phyloP scores from a whole-genome alignment of 176 grass and related monocot species.

The Microstegium vimineum region DNA sequence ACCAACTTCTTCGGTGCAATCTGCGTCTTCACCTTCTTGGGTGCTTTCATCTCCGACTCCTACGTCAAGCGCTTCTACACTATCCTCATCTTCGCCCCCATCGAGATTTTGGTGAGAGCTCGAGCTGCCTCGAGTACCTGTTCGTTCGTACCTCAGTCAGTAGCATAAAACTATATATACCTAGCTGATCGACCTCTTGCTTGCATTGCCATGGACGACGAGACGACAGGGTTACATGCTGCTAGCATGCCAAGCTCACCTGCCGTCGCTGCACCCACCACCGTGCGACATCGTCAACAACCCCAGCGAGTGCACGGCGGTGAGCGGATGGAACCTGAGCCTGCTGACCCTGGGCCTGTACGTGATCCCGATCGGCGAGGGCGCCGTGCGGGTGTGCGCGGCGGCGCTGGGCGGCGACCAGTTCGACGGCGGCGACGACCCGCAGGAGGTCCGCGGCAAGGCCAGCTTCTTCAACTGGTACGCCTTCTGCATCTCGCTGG shows the following conservation, averaged over 20 bases:
- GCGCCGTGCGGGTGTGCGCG: conserved; percentile 30
- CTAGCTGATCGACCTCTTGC: too few relatives aligned
- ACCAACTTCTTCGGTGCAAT: conserved; percentile 43
- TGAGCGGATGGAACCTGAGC: conserved; percentile 19
- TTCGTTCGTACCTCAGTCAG: too few relatives aligned
- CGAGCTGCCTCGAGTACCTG: too few relatives aligned
- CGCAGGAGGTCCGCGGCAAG: conserved; percentile 14
- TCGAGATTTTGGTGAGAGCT: conserved; percentile 40
- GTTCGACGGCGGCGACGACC: conserved; percentile 46
- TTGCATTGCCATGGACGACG: too few relatives aligned
- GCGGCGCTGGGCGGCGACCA: conserved; percentile 62
- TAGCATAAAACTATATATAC: too few relatives aligned
- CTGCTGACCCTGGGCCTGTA: conserved; percentile 55
- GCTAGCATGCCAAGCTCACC: conserved; percentile 46
- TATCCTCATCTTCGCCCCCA: conserved; percentile 46
- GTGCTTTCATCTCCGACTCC: conserved; percentile 69
- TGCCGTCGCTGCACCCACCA: conserved; percentile 34
- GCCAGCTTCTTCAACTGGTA: conserved; percentile 71
- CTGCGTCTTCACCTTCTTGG: conserved; percentile 49
- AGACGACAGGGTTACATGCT: conserved; percentile 44
- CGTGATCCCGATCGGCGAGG: conserved; percentile 39
- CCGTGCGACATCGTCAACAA: conserved; percentile 29
- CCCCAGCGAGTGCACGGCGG: conserved; percentile 11
- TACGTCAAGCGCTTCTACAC: conserved; percentile 58
- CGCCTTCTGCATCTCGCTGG: conserved; percentile 43